These are phyloP conservation scores for Saccharomycopsis sp. DNA, from an alignment of 805 yeast genomes.

Conservation along the genomic window DNA sequence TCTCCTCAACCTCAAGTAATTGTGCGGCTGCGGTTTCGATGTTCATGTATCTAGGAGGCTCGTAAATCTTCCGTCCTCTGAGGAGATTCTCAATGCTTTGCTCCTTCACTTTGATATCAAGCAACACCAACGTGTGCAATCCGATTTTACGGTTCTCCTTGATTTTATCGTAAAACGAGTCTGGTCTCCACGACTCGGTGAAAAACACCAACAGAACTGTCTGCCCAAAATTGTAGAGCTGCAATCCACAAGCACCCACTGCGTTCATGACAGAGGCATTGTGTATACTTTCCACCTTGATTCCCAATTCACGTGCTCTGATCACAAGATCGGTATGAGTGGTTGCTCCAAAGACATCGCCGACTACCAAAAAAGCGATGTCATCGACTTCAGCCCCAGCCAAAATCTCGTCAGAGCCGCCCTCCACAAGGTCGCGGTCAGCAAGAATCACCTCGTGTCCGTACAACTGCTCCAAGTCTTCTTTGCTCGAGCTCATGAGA, in stretches of 20 bases:
- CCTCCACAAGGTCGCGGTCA: conserved; percentile 90
- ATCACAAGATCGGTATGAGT: conserved; percentile 93
- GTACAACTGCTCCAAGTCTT: conserved; percentile 70
- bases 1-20: conserved; percentile 79
- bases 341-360: conserved; percentile 97
- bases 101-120: conserved; percentile 95
- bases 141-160: conserved; percentile 88
- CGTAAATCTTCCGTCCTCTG: conserved; percentile 84
- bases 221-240: conserved; percentile 91
- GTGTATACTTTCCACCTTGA: conserved; percentile 76
- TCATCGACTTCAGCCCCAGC: conserved; percentile 73
- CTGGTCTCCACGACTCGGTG: conserved; percentile 95
- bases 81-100: conserved; percentile 93
- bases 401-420: conserved; percentile 77
- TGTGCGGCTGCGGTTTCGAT: conserved; percentile 86
- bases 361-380: conserved; percentile 91
- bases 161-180: conserved; percentile 83
- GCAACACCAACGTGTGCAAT: conserved; percentile 77
- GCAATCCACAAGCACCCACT: conserved; percentile 96
- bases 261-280: conserved; percentile 98
- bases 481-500: conserved; percentile 83
- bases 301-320: conserved; percentile 80
- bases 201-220: conserved; percentile 95
- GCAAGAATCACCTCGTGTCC: conserved; percentile 84
- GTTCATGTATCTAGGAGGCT: conserved; percentile 95